These are phyloP conservation scores for Yamadazyma sp. DNA, from an alignment of 805 yeast species.

Conservation along the genomic window DNA sequence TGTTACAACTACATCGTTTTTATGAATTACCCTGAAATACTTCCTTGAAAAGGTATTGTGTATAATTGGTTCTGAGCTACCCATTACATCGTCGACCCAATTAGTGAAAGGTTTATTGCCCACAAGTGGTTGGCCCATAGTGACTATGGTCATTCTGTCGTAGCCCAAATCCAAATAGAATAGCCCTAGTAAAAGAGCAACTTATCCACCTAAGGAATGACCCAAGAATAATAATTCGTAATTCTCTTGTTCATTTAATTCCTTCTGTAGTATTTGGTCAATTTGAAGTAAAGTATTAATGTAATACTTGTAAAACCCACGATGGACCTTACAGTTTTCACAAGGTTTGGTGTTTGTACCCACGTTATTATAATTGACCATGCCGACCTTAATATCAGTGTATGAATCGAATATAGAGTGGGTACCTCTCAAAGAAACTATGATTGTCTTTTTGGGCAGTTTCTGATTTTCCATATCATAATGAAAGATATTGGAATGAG, in stretches of 20 bases:
- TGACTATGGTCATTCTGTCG: conserved; percentile 28
- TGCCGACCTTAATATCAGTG: conserved; percentile 37
- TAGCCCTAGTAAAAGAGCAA: conserved; percentile 34
- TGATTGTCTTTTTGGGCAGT: conserved; percentile 23
- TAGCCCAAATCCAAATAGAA: conserved; percentile 34
- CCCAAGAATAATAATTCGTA: conserved; percentile 25
- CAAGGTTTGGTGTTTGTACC: conserved; percentile 24
- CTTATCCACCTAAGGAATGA: conserved; percentile 42
- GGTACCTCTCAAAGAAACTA: conserved; percentile 41
- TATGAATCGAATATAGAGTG: conserved; percentile 38
- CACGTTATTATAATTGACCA: conserved; percentile 25
- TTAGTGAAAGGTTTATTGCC: conserved; percentile 37
- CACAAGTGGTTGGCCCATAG: conserved; percentile 45
- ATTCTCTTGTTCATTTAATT: conserved; percentile 19
- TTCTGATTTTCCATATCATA: conserved; percentile 8
- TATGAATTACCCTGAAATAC: conserved; percentile 24
- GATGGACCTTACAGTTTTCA: conserved; percentile 37
- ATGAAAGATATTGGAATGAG: conserved; percentile 24
- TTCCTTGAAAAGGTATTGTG: conserved; percentile 21
- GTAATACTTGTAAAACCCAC: conserved; percentile 33
- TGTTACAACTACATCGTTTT: conserved; percentile 23
- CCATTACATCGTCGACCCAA: conserved; percentile 34
- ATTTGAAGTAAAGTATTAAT: conserved; percentile 24
- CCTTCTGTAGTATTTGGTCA: conserved; percentile 20
- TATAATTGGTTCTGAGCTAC: conserved; percentile 20